Conservation (phyloP, 257 asterid genomes). For the Solanum okadae region DNA sequence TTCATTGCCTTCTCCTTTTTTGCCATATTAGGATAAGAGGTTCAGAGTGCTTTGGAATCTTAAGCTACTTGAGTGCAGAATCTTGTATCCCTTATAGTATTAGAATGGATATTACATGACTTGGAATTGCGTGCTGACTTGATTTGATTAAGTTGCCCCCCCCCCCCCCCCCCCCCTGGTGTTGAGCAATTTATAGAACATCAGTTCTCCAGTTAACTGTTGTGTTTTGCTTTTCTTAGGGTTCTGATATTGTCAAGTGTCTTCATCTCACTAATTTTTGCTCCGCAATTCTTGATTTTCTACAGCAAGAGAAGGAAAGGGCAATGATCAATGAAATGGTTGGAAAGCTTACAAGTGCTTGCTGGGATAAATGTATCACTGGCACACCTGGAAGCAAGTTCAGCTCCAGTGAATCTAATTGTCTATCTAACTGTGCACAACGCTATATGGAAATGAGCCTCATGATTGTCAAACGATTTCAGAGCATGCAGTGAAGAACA, state of each 20-base stretch:
- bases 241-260: not conserved
- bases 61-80: not conserved
- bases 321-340: conserved; percentile 79
- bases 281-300: not conserved
- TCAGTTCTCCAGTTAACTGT: not conserved
- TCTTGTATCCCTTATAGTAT: not conserved
- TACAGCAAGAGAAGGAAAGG: conserved; percentile 73
- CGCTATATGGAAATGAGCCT: conserved; percentile 79
- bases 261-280: not conserved
- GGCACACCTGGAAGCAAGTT: conserved; percentile 91
- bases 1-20: not conserved
- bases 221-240: not conserved
- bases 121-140: not conserved
- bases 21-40: not conserved
- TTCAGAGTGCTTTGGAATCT: not conserved
- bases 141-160: not conserved
- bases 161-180: not conserved
- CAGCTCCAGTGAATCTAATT: conserved; percentile 67
- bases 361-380: conserved; percentile 95
- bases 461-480: conserved; percentile 74
- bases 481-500: conserved; percentile 30
- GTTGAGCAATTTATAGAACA: not conserved
- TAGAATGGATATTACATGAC: not conserved
- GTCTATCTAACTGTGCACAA: conserved; percentile 82
- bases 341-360: conserved; percentile 65